Percentiles rank a stretch among this genome's conserved stretches.
These are phyloP conservation scores for Mucuna pruriens DNA, from an alignment of 306 rosid species.

Conservation along the genomic window DNA sequence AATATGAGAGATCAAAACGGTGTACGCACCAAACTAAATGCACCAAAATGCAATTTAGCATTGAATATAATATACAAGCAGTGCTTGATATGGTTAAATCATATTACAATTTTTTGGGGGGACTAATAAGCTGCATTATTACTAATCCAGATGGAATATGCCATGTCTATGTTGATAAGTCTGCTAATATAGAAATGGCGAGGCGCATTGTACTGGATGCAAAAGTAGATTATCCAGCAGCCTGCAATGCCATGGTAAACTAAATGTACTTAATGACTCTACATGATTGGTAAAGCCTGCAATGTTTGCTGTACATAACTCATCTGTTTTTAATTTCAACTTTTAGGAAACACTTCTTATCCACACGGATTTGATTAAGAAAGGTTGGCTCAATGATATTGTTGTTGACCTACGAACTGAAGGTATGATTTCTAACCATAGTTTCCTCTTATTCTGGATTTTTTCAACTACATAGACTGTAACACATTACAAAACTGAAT, in stretches of 20 bases:
- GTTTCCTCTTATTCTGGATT: neutral
- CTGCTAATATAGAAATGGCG: constrained; percentile 89
- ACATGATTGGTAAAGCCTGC: constrained; percentile 22
- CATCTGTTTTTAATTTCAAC: constrained; percentile 29
- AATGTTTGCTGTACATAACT: constrained; percentile 19
- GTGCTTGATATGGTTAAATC: constrained; percentile 28
- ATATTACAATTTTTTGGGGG: neutral
- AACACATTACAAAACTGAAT: neutral
- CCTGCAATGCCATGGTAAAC: constrained; percentile 97
- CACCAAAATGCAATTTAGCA: neutral
- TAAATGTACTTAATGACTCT: neutral
- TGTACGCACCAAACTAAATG: neutral
- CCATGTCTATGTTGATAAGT: constrained; percentile 92
- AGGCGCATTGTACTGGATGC: constrained; percentile 84
- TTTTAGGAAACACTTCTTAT: constrained; percentile 96
- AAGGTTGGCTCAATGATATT: constrained; percentile 66
- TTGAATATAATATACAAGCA: neutral
- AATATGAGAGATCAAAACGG: neutral
- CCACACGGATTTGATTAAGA: constrained; percentile 67
- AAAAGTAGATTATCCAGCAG: constrained; percentile 94
- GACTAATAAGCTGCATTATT: constrained; percentile 34
- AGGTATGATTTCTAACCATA: constrained; percentile 57
- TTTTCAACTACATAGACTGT: neutral
- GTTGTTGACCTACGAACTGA: constrained; percentile 67
- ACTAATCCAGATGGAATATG: constrained; percentile 88